Conservation (phyloP, 495 filamentous ascomycete species). For the Penicillium waksmanii region DNA sequence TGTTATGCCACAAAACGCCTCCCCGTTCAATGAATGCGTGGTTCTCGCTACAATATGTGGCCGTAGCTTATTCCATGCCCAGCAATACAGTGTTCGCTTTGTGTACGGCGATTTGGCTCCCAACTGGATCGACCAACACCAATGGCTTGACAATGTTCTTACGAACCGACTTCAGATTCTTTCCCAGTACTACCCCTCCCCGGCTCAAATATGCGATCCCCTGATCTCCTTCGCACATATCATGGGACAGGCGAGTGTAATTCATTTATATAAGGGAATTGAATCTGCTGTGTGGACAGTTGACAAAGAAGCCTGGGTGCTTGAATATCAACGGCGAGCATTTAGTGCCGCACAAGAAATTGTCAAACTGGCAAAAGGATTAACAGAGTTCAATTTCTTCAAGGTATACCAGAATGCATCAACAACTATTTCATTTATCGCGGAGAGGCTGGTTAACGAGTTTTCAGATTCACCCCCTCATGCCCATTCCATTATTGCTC, state of each 20-base stretch:
- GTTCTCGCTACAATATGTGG: constrained; percentile 53
- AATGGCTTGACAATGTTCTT: constrained; percentile 50
- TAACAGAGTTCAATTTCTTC: constrained; percentile 7
- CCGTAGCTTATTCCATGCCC: constrained; percentile 47
- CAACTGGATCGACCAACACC: constrained; percentile 36
- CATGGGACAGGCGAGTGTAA: constrained; percentile 44
- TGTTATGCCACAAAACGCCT: constrained; percentile 30
- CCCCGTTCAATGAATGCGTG: constrained; percentile 52
- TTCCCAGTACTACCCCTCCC: constrained; percentile 13
- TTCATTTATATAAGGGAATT: constrained; percentile 40
- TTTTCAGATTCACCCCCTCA: constrained; percentile 11
- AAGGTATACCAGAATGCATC: constrained; percentile 4
- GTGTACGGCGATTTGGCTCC: constrained; percentile 17
- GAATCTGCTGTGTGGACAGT: constrained; percentile 7
- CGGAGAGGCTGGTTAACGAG: constrained; percentile 10
- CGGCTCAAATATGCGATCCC: constrained; percentile 25
- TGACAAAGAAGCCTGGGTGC: constrained; percentile 4
- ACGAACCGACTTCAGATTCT: constrained; percentile 36
- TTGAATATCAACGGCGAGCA: constrained; percentile 12
- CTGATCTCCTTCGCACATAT: constrained; percentile 49
- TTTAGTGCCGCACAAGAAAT: background rate
- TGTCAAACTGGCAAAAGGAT: constrained; percentile 14
- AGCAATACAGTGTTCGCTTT: constrained; percentile 44
- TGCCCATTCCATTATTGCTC: constrained; percentile 13
- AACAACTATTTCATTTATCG: background rate